Evolutionary conservation across 2,329 filamentous ascomycete genomes (phyloP).

Genomic region (Cladosporium oxysporum): DNA sequence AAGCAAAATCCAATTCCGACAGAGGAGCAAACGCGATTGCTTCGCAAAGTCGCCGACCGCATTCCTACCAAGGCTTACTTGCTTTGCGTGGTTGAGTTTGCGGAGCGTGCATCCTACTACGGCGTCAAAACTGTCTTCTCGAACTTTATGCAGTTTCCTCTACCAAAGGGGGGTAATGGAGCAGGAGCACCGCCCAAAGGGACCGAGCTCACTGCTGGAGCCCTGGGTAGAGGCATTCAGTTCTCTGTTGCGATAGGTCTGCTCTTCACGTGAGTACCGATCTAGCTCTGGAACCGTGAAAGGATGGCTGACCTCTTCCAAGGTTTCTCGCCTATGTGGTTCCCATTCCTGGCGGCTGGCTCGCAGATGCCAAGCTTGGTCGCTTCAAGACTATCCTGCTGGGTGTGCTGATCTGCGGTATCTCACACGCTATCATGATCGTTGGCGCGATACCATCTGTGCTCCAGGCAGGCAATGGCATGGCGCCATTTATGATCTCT

Average conservation of each 20-base stretch:
- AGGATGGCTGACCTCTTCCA: neutral
- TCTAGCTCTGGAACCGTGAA: neutral
- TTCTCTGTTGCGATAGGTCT: neutral
- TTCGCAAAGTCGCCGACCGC: constrained; percentile 53
- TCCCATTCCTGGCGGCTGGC: constrained; percentile 45
- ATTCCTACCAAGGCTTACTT: constrained; percentile 58
- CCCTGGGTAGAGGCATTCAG: constrained; percentile 51
- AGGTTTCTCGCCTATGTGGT: constrained; percentile 58
- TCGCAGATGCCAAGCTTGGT: constrained; percentile 31
- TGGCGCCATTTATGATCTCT: constrained; percentile 58
- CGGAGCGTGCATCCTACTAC: constrained; percentile 63
- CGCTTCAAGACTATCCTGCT: constrained; percentile 27
- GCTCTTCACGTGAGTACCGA: neutral
- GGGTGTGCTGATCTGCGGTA: constrained; percentile 28
- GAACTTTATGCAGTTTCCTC: constrained; percentile 63
- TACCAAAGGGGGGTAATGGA: constrained; percentile 50
- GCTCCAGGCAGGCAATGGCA: constrained; percentile 26
- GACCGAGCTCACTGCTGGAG: constrained; percentile 48
- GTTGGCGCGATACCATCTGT: constrained; percentile 28
- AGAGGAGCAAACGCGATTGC: constrained; percentile 6
- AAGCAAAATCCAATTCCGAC: neutral
- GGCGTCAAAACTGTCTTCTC: constrained; percentile 57
- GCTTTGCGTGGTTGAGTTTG: constrained; percentile 61
- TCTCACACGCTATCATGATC: constrained; percentile 30
- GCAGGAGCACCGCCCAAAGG: constrained; percentile 61